Evolutionary conservation across 2,329 filamentous ascomycete species (phyloP).

Genomic region (Fusarium proliferatum): DNA sequence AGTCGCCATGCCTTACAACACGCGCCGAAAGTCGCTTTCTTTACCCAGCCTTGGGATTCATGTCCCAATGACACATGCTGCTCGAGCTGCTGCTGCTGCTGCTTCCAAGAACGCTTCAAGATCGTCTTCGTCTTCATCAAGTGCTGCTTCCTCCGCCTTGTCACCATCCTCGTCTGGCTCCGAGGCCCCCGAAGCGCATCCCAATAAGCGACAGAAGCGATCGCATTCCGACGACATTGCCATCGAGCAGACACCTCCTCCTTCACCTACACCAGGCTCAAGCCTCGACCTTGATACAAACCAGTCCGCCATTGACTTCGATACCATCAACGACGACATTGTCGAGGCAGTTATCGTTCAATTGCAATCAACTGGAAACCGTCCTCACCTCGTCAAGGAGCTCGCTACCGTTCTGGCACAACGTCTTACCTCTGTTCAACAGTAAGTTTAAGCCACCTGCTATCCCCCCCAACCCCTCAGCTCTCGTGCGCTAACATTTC

Average conservation of each 20-base stretch:
- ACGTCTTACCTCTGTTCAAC: constrained; percentile 85
- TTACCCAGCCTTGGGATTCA: constrained; percentile 93
- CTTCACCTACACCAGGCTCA: constrained; percentile 50
- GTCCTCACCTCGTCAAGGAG: constrained; percentile 95
- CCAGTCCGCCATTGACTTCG: constrained; percentile 66
- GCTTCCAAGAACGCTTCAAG: constrained; percentile 56
- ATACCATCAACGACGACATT: constrained; percentile 93
- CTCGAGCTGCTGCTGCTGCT: constrained; percentile 64
- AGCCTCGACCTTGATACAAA: constrained; percentile 46
- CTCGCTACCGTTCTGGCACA: constrained; percentile 82
- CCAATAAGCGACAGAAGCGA: constrained; percentile 79
- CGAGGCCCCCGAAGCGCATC: constrained; percentile 52
- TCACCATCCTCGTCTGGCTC: constrained; percentile 48
- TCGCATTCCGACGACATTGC: constrained; percentile 84
- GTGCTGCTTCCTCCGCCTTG: constrained; percentile 46
- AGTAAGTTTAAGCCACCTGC: constrained; percentile 69
- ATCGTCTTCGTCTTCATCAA: constrained; percentile 41
- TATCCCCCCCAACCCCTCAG: constrained; percentile 26
- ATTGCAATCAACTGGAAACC: constrained; percentile 88
- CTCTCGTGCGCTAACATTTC: constrained; percentile 43
- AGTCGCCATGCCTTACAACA: constrained; percentile 87
- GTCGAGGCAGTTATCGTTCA: constrained; percentile 91
- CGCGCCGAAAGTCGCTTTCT: constrained; percentile 93
- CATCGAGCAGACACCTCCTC: constrained; percentile 78
- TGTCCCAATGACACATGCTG: constrained; percentile 74